phyloP scores from a whole-genome alignment of 805 yeast species.

The Kodamaea sagamina region DNA sequence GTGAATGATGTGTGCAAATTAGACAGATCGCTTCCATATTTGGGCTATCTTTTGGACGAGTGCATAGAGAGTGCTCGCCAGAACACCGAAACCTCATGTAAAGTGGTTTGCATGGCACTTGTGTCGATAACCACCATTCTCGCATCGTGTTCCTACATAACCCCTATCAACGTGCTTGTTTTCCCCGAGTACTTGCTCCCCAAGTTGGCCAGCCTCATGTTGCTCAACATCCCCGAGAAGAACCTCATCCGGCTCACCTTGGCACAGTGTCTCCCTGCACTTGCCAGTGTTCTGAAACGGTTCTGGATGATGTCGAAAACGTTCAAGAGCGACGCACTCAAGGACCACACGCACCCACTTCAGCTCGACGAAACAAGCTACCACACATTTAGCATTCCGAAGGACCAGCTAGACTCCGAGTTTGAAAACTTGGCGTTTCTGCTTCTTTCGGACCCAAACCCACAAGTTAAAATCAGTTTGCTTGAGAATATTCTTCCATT shows the following conservation, averaged over 20 bases:
- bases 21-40: slow-evolving; percentile 81
- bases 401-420: slow-evolving; percentile 47
- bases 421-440: slow-evolving; percentile 67
- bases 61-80: slow-evolving; percentile 24
- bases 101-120: slow-evolving; percentile 68
- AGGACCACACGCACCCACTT: slow-evolving; percentile 9
- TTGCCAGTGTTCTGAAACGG: slow-evolving; percentile 64
- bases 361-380: slow-evolving; percentile 3
- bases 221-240: slow-evolving; percentile 32
- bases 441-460: slow-evolving; percentile 67
- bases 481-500: slow-evolving; percentile 72
- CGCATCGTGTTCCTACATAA: slow-evolving; percentile 59
- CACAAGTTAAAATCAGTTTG: slow-evolving; percentile 68
- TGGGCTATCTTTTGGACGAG: slow-evolving; percentile 73
- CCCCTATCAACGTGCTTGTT: slow-evolving; percentile 72
- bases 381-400: slow-evolving; percentile 28
- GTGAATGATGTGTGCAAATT: slow-evolving; percentile 81
- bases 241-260: slow-evolving; percentile 55
- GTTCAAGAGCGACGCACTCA: slow-evolving; percentile 32
- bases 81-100: slow-evolving; percentile 36
- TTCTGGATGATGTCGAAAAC: slow-evolving; percentile 64
- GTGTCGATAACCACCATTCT: slow-evolving; percentile 67
- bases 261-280: slow-evolving; percentile 70
- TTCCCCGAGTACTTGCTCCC: slow-evolving; percentile 86
- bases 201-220: slow-evolving; percentile 42